These are phyloP conservation scores for Sugiyamaella grinbergsii DNA, from an alignment of 1,139 yeast species.

Conservation along the genomic window DNA sequence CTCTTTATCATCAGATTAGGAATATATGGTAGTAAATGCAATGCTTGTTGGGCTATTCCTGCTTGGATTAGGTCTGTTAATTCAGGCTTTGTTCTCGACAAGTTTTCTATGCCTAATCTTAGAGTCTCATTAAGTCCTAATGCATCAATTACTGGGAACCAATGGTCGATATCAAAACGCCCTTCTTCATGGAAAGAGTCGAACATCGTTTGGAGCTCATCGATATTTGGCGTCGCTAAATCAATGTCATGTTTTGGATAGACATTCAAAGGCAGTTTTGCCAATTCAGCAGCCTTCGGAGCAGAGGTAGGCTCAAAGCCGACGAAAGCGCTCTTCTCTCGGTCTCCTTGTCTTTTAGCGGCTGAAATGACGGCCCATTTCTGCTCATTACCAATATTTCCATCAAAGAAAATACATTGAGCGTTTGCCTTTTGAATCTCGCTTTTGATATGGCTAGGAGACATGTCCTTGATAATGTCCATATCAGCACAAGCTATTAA, in stretches of 20 bases:
- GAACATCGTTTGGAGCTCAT: constrained; percentile 61
- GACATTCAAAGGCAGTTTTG: constrained; percentile 33
- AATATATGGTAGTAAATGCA: constrained; percentile 69
- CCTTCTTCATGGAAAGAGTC: constrained; percentile 52
- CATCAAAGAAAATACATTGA: constrained; percentile 61
- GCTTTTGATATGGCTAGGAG: constrained; percentile 46
- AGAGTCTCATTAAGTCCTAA: constrained; percentile 55
- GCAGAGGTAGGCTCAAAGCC: constrained; percentile 79
- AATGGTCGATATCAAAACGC: constrained; percentile 60
- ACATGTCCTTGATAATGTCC: constrained; percentile 62
- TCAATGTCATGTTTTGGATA: constrained; percentile 46
- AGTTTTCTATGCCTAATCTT: constrained; percentile 46
- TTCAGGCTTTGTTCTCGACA: constrained; percentile 38
- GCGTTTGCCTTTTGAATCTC: constrained; percentile 35
- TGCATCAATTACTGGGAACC: constrained; percentile 76
- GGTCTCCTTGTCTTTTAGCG: constrained; percentile 15
- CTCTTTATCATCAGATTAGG: constrained; percentile 69
- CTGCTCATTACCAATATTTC: constrained; percentile 57
- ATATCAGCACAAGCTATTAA: constrained; percentile 84
- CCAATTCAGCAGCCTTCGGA: constrained; percentile 52
- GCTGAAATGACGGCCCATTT: constrained; percentile 47
- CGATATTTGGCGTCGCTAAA: constrained; percentile 67
- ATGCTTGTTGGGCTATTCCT: constrained; percentile 70
- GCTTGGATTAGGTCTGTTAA: constrained; percentile 38
- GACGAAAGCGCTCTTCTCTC: constrained; percentile 39